Base-by-base conservation (phyloP, 208 protist genomes). In the Trypanosoma mega region DNA sequence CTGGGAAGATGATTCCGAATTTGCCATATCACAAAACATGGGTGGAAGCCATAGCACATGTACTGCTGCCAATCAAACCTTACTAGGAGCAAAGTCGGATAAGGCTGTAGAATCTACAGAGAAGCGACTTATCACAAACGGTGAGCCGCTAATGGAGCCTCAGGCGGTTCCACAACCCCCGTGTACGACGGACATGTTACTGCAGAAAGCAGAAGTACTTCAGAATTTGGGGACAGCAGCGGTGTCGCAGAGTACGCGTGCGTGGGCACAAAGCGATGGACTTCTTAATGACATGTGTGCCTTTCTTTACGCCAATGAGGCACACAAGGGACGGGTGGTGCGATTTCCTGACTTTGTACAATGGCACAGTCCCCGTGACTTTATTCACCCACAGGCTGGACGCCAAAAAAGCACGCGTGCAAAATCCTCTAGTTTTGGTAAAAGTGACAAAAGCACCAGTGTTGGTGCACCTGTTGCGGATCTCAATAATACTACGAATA, bases 261-360 rank as follows among this genome's bases (percentile, higher is more conserved):
- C 72, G 37, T 84, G 78, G 82, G 74, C 88, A 31, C 71, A 85
- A 49, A 63, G 58, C 43, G 70, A 88, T 52, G 63, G 64, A 20
- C 72, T 93, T 4, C 85, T 87, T 73, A 92, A 90, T 67, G 88
- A 94, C 65, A 94, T 94, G 88, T 92, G 84, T 60, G 69, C 85
- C 18, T 94, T 94, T 47, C 76, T 87, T n/a, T 80, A 82, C 68
- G 75, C 70, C 7, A 94, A 94, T 63, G 45, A 65, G 26, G 78
- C 78, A 2, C 74, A 80, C 46, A 57, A 90, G 5, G 81, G 87
- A 16, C 81, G 77, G 20, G 72, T 81, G 20, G 88, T 92, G 24
- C 82, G 84, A 45, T 94, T 94, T 69, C 70, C 88, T 2, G 88
- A 94, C 63, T 94, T 94, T 78, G 73, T 94, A 36, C 84, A 87